Percentiles rank a stretch among this genome's conserved stretches.
Evolutionary conservation across 306 rosid genomes (phyloP).

Genomic region (Quillaja saponaria): DNA sequence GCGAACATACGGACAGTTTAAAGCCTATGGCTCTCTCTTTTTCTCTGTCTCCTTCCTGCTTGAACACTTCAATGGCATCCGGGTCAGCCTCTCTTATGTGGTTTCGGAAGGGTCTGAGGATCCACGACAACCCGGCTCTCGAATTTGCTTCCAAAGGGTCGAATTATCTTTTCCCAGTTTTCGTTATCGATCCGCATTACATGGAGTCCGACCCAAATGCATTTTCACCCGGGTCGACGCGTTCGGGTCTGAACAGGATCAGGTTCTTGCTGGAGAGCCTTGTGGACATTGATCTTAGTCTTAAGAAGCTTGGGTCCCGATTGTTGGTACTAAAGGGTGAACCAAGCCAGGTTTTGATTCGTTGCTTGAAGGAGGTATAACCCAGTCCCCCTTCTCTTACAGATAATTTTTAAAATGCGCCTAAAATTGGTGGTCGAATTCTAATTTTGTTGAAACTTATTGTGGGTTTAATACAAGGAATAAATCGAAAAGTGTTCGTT

Average conservation of each 20-base stretch:
- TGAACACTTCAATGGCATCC: constrained; percentile 35
- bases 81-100: constrained; percentile 69
- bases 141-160: constrained; percentile 51
- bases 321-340: constrained; percentile 75
- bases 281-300: constrained; percentile 59
- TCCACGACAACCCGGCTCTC: constrained; percentile 93
- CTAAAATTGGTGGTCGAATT: no score
- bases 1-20: constrained; percentile 31
- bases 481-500: no score
- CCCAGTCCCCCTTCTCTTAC: no score
- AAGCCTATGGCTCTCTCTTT: constrained; percentile 19
- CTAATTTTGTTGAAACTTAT: no score
- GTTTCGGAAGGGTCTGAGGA: constrained; percentile 90
- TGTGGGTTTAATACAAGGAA: no score
- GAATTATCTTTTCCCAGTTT: constrained; percentile 58
- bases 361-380: constrained; percentile 71
- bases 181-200: constrained; percentile 82
- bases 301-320: constrained; percentile 71
- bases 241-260: constrained; percentile 73
- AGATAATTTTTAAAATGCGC: no score
- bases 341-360: constrained; percentile 58
- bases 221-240: constrained; percentile 55
- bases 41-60: not conserved
- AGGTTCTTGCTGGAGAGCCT: constrained; percentile 76
- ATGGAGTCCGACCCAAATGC: constrained; percentile 71